Evolutionary conservation across 805 yeast species (phyloP), one percentile per base, ranked within the genome.

Genomic region (Yamadazyma philogaea): DNA sequence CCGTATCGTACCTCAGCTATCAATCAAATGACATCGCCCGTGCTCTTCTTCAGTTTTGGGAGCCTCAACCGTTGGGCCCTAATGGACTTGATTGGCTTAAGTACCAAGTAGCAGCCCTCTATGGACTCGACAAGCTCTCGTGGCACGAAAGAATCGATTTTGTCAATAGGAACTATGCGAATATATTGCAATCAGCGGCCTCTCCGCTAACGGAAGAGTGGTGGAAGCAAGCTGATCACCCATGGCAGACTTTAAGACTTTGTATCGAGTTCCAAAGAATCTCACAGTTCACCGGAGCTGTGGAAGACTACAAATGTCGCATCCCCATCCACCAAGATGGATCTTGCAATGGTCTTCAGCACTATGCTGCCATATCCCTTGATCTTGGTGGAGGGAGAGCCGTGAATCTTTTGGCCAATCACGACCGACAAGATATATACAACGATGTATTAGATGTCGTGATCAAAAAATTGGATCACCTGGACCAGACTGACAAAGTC

Each of bases 271-370:
- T 70, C 7, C 19, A 28, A 1, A 37, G 35, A 3, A 53, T 67
- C 1, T 46, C 55, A 33, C 19, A 53, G 5, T 53, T 30, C 35
- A 20, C 31, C 2, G 44, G 46, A 12, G 24, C 41, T 3, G 31
- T 60, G 2, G 46, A 54, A 21, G 44, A 54, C 0, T 70, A 48
- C 34, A 35, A 35, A 14, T 52, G 63, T 21, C 48, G 73, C 28
- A 54, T 68, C 15, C 68, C 74, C 0, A 56, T 70, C 6, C 73
- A 68, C 39, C 69, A 63, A 45, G 75, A 70, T 50, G 75, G 75
- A 0, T 64, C 74, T 0, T 70, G 75, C 43, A 70, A 70, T 48
- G 75, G 75, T 2, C 59, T 70, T 28, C 75, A 70, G 50, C 75
- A 70, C 46, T 70, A 70, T 50, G 69, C 75, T 6, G 75, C 74